Base-by-base conservation (phyloP, 345 rosid species). In the Gynandropsis gynandra region DNA sequence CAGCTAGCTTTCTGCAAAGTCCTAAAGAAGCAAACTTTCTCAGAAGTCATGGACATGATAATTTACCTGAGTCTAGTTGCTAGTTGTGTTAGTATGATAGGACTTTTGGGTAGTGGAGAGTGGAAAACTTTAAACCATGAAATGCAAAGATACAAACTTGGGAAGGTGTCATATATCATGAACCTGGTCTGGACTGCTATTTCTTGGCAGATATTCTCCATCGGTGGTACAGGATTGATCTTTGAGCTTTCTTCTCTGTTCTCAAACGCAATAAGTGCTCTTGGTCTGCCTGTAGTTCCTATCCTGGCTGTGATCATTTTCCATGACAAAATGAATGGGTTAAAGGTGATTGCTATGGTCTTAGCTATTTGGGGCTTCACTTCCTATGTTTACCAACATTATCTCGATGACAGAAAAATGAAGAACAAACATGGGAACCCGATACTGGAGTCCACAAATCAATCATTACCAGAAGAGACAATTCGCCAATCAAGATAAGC, bases 361-460 rank as follows among this genome's bases (percentile, higher is more conserved):
- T 43, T 84, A 59, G 89, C 85, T 15, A 34, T 74, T 5, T 80
- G 89, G 96, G 96, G 85, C 8, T 78, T 80, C 39, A 6, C 65
- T 33, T 81, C 72, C 8, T 68, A 62, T 57, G 64, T 46, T 42
- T 68, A 68, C 29, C 72, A 61, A 52, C 72, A 67, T 29, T 67
- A 61, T 56, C 67, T 67, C 33, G 81, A 10, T 74, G 59, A 55
- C 29, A 40, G 27, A 55, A 31, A 12, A 7, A 15, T 44, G 49
- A 62, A 58, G 44, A 59, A 24, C 34, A 47, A 46, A 5, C 56
- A 10, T 21, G 51, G 41, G 39, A 59, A 46, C 45, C 4, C 43
- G 7, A 57, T 47, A 65, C 19, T 4, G n/a, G 64, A 58, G 16
- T 52, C 24, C 11, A 13, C 39, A 32, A 20, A 34, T 11, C 52